A percentile compares a stretch with the other conserved stretches of the same genome.
These are phyloP conservation scores for Aegilops tauschii DNA, from an alignment of 176 grass and related monocot genomes.

Conservation along the genomic window DNA sequence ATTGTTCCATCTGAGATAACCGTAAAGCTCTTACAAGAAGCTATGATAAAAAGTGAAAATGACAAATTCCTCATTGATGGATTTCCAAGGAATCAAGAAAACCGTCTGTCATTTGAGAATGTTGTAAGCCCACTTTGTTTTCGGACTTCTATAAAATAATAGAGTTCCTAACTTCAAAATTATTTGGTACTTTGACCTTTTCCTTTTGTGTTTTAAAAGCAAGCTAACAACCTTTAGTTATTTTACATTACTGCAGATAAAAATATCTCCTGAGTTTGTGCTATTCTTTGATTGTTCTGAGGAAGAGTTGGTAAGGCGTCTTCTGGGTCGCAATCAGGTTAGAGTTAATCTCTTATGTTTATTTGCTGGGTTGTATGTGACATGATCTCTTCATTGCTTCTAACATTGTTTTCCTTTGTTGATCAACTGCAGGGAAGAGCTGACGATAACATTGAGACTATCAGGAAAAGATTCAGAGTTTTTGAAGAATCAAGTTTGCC, in stretches of 20 bases:
- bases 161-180: not conserved
- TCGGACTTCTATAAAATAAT: not conserved
- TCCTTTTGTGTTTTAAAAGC: not conserved
- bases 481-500: constrained; percentile 59
- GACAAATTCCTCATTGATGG: constrained; percentile 66
- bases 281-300: constrained; percentile 62
- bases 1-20: constrained; percentile 72
- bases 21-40: constrained; percentile 52
- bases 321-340: constrained; percentile 57
- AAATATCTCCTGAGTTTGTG: constrained; percentile 57
- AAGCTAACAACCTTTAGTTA: constrained; percentile 2
- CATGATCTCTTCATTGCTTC: not conserved
- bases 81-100: constrained; percentile 72
- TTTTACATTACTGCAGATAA: constrained; percentile 41
- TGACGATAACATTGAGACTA: constrained; percentile 76
- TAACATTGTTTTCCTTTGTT: constrained; percentile 22
- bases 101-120: constrained; percentile 56
- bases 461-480: constrained; percentile 61
- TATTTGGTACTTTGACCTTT: not conserved
- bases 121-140: constrained; percentile 38
- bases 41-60: constrained; percentile 56
- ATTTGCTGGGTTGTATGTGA: constrained; percentile 11
- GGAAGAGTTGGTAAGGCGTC: constrained; percentile 58
- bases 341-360: not conserved
- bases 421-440: constrained; percentile 47